phyloP scores from a whole-genome alignment of 2,329 filamentous ascomycete species.

The Neoascochyta sp. region DNA sequence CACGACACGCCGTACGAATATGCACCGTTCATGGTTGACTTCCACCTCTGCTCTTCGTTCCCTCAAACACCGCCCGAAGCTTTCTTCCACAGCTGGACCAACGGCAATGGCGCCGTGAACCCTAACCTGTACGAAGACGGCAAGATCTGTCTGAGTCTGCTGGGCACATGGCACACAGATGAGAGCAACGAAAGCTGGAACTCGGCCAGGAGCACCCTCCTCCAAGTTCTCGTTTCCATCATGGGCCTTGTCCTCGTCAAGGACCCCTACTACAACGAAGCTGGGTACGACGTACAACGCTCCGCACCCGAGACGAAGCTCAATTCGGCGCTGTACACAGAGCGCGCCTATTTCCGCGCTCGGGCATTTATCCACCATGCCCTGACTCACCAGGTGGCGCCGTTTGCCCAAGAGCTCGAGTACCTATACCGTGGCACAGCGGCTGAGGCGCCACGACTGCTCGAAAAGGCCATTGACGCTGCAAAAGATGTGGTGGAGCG shows the following conservation, averaged over 20 bases:
- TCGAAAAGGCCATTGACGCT: conserved; percentile 44
- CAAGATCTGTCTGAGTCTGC: conserved; percentile 57
- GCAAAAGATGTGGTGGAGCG: conserved; percentile 42
- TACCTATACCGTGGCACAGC: conserved; percentile 48
- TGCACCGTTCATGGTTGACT: conserved; percentile 59
- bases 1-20: conserved; percentile 59
- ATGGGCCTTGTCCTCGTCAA: conserved; percentile 57
- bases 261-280: conserved; percentile 62
- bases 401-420: conserved; percentile 50
- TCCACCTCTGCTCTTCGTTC: conserved; percentile 50
- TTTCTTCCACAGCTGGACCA: conserved; percentile 59
- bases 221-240: conserved; percentile 57
- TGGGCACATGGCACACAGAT: conserved; percentile 58
- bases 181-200: conserved; percentile 54
- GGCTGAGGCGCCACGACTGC: conserved; percentile 38
- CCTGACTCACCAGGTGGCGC: conserved; percentile 41
- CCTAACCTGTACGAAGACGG: conserved; percentile 62
- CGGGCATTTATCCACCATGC: conserved; percentile 51
- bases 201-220: conserved; percentile 50
- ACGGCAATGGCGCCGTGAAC: conserved; percentile 53
- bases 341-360: conserved; percentile 53
- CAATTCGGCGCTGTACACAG: conserved; percentile 50
- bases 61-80: conserved; percentile 53
- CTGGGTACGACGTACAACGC: conserved; percentile 55
- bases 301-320: conserved; percentile 46